These are phyloP conservation scores for Bryopsis sp. DNA, from an alignment of 139 green algal genomes.

Conservation along the genomic window DNA sequence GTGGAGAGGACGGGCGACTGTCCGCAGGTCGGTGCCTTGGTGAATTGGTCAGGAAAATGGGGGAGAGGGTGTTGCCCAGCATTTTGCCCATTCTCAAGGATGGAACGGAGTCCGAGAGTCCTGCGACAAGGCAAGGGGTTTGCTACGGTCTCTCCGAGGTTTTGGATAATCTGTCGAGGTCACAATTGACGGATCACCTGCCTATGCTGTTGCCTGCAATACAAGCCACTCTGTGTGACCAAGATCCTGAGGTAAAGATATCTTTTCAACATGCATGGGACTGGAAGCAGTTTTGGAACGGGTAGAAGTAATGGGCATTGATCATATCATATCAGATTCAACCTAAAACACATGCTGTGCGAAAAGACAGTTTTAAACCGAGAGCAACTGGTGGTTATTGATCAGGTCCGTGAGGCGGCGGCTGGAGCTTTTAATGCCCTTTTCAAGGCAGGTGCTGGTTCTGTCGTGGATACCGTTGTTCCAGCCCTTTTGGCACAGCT, in stretches of 20 bases:
- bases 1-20: conserved; percentile 51
- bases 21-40: conserved; percentile 74
- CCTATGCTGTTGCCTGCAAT: conserved; percentile 74
- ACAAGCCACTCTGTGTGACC: conserved; percentile 69
- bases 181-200: conserved; percentile 79
- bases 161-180: conserved; percentile 62
- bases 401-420: conserved; percentile 51
- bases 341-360: too few species aligned
- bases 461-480: conserved; percentile 74
- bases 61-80: conserved; percentile 76
- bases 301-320: not conserved
- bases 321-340: not conserved
- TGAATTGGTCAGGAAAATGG: conserved; percentile 95
- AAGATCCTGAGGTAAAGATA: conserved; percentile 44
- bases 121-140: conserved; percentile 39
- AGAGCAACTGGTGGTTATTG: conserved; percentile 19
- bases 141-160: conserved; percentile 67
- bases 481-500: conserved; percentile 58
- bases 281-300: not conserved
- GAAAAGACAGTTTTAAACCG: too few species aligned
- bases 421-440: conserved; percentile 79
- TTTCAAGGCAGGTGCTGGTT: conserved; percentile 45
- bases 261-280: not conserved
- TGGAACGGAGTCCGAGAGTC: conserved; percentile 32
- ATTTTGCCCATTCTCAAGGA: conserved; percentile 89